phyloP scores from a whole-genome alignment of 768 basidiomycete species.

The Amanita thiersii region DNA sequence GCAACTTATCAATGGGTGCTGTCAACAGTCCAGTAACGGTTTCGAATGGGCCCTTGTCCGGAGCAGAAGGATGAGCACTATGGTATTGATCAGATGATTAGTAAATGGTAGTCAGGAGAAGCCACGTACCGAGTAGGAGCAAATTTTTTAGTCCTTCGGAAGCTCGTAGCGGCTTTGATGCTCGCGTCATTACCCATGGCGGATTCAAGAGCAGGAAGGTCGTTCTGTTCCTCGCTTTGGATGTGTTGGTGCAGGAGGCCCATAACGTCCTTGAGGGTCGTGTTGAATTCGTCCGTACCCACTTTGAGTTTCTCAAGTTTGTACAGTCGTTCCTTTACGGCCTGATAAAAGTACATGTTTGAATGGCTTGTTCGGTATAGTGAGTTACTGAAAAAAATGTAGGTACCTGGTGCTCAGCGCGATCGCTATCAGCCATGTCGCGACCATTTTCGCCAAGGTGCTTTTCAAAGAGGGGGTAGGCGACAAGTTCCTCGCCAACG shows the following conservation, averaged over 20 bases:
- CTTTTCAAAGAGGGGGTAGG: constrained; percentile 56
- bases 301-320: not conserved
- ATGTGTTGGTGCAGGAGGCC: not conserved
- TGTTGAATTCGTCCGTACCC: not conserved
- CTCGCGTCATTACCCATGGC: not conserved
- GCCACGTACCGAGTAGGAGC: constrained; percentile 1
- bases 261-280: not conserved
- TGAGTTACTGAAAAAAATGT: no score
- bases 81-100: not conserved
- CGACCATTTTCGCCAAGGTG: constrained; percentile 44
- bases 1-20: constrained; percentile 1
- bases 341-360: constrained; percentile 2
- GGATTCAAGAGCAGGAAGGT: not conserved
- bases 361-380: not conserved
- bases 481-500: constrained; percentile 54
- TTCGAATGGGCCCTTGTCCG: constrained; percentile 1
- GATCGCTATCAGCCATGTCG: constrained; percentile 45
- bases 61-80: not conserved
- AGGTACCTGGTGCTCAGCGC: constrained; percentile 46
- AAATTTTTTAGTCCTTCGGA: constrained; percentile 1
- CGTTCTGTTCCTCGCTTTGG: not conserved
- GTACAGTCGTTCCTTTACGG: constrained; percentile 14
- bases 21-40: not conserved
- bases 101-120: not conserved
- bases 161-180: not conserved